Evolutionary conservation across 441 rosid species (phyloP).

Genomic region (Euphorbia schlechtendalii): DNA sequence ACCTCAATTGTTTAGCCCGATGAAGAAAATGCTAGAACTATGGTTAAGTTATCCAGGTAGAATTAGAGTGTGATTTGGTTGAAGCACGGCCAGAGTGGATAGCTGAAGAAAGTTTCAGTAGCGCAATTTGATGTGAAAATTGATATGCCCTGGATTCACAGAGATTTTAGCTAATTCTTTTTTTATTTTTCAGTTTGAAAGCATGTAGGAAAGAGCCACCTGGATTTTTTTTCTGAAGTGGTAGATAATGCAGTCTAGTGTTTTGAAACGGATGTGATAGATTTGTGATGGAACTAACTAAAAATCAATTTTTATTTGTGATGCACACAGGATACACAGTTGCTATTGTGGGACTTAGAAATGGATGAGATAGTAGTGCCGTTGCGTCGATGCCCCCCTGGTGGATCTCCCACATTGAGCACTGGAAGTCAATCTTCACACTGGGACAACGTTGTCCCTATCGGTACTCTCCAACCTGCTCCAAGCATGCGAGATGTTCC

Average conservation of each 20-base stretch:
- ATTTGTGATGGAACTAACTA: not conserved
- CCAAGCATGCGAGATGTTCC: conserved; percentile 88
- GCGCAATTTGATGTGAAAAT: not conserved
- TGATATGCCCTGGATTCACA: not conserved
- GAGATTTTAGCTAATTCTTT: not conserved
- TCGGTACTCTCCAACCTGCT: conserved; percentile 82
- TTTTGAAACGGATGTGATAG: conserved; percentile 14
- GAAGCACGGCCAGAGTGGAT: not conserved
- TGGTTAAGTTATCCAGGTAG: not conserved
- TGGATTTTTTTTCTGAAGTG: not conserved
- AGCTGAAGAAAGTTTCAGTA: not conserved
- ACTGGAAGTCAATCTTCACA: conserved; percentile 95
- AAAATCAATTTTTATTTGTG: conserved; percentile 4
- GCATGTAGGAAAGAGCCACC: not conserved
- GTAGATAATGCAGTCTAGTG: not conserved
- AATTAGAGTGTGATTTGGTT: not conserved
- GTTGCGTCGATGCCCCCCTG: conserved; percentile 70
- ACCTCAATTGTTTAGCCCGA: not conserved
- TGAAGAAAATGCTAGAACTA: not conserved
- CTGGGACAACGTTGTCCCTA: conserved; percentile 72
- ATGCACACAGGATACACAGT: conserved; percentile 71
- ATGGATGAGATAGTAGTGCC: conserved; percentile 99
- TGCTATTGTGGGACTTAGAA: conserved; percentile 96
- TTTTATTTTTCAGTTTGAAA: not conserved
- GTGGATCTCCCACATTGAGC: conserved; percentile 97